Percentiles rank a stretch among this genome's conserved stretches.
phyloP scores from a whole-genome alignment of 495 filamentous ascomycete genomes.

The Geopyxis carbonaria region DNA sequence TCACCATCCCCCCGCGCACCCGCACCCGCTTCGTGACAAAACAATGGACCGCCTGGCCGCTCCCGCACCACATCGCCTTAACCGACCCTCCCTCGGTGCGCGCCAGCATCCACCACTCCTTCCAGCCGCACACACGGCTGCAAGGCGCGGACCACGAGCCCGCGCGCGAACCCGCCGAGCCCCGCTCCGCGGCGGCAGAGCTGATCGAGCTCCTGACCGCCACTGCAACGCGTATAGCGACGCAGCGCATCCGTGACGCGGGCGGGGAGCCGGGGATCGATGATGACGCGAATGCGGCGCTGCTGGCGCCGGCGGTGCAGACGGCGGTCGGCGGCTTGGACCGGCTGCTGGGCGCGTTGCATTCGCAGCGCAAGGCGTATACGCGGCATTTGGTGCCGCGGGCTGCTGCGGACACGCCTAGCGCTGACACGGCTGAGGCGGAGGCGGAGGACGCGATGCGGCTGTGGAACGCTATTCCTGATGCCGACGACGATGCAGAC shows the following conservation, averaged over 20 bases:
- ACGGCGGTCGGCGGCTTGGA: background rate
- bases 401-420: too few species aligned
- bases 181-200: background rate
- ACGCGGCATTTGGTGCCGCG: background rate
- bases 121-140: too few species aligned
- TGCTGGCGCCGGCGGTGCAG: background rate
- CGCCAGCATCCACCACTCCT: too few species aligned
- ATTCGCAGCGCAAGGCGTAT: constrained; percentile 1
- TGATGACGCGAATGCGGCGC: background rate
- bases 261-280: background rate
- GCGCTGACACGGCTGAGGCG: too few species aligned
- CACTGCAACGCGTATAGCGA: background rate
- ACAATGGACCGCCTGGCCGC: constrained; percentile 4
- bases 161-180: too few species aligned
- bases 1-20: too few species aligned
- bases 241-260: background rate
- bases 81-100: too few species aligned
- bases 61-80: too few species aligned
- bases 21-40: constrained; percentile 2
- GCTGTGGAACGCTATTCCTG: background rate
- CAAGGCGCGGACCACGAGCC: too few species aligned
- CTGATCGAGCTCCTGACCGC: constrained; percentile 3
- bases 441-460: background rate
- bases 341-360: constrained; percentile 1
- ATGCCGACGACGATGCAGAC: background rate